Evolutionary conservation across 2,329 filamentous ascomycete genomes (phyloP).

Genomic region (Talaromyces sp.): DNA sequence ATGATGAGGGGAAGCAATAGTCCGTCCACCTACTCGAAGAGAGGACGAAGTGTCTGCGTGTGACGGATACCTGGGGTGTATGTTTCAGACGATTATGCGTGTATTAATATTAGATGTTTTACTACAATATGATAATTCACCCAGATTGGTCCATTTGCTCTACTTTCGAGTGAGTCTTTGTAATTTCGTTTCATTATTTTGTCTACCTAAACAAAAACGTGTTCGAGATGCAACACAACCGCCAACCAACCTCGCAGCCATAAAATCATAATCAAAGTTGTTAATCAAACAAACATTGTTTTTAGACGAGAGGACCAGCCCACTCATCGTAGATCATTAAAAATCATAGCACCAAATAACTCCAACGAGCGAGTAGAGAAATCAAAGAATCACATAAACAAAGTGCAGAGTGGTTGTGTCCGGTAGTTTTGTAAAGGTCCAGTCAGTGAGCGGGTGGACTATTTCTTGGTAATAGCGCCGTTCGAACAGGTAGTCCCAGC

Average conservation of each 20-base stretch:
- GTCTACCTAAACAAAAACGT: background rate
- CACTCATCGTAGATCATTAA: background rate
- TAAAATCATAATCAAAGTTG: background rate
- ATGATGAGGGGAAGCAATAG: constrained; percentile 20
- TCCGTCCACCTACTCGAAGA: background rate
- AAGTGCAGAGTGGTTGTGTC: background rate
- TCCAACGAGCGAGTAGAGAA: background rate
- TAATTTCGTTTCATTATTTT: background rate
- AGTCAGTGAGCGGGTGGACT: background rate
- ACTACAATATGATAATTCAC: background rate
- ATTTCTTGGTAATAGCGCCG: constrained; percentile 24
- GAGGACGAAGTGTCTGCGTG: background rate
- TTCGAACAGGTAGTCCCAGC: constrained; percentile 36
- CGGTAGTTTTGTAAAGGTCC: background rate
- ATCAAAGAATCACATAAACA: background rate
- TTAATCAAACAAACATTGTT: background rate
- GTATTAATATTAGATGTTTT: constrained; percentile 5
- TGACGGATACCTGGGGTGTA: background rate
- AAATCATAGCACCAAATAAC: background rate
- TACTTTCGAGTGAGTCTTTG: background rate
- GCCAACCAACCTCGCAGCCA: constrained; percentile 1
- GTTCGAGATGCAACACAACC: background rate
- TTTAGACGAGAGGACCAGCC: constrained; percentile 6
- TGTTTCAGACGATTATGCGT: background rate
- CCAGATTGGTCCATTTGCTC: background rate